phyloP scores from a whole-genome alignment of 1,284 basidiomycete genomes.

The Ustilago esculenta region DNA sequence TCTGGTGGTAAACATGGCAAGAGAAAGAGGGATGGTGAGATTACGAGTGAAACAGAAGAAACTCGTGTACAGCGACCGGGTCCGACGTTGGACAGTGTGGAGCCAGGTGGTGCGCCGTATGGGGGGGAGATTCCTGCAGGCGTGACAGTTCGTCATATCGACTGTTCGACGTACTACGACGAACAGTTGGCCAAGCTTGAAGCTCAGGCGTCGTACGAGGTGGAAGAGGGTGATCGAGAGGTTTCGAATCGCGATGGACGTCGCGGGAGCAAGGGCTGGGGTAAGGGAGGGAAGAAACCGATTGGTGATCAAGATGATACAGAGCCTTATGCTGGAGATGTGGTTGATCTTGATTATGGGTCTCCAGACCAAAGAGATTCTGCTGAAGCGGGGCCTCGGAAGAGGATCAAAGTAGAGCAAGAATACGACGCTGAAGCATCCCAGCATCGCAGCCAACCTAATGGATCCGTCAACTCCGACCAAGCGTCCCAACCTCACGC shows the following conservation, averaged over 20 bases:
- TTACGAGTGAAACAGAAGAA: not conserved
- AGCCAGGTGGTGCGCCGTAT: constrained; percentile 1
- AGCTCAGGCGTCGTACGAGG: not conserved
- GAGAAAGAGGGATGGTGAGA: constrained; percentile 6
- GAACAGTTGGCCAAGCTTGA: constrained; percentile 1
- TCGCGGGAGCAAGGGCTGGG: not conserved
- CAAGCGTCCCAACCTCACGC: too few relatives aligned
- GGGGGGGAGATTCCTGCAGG: constrained; percentile 9
- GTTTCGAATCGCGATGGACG: not conserved
- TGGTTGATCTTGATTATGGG: too few relatives aligned
- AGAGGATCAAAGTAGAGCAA: too few relatives aligned
- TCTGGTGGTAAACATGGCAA: not conserved
- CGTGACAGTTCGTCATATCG: constrained; percentile 15
- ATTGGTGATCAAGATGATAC: too few relatives aligned
- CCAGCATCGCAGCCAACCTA: too few relatives aligned
- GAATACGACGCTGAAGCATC: too few relatives aligned
- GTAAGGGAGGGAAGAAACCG: too few relatives aligned
- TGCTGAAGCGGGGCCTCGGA: too few relatives aligned
- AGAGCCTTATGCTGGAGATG: not conserved
- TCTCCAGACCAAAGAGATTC: too few relatives aligned
- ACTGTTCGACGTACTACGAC: constrained; percentile 32
- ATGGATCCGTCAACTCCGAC: too few relatives aligned
- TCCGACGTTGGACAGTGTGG: constrained; percentile 8
- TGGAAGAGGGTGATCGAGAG: not conserved
- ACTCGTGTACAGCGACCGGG: not conserved